Evolutionary conservation across 495 filamentous ascomycete species (phyloP).

Genomic region (Amniculicola lignicola): DNA sequence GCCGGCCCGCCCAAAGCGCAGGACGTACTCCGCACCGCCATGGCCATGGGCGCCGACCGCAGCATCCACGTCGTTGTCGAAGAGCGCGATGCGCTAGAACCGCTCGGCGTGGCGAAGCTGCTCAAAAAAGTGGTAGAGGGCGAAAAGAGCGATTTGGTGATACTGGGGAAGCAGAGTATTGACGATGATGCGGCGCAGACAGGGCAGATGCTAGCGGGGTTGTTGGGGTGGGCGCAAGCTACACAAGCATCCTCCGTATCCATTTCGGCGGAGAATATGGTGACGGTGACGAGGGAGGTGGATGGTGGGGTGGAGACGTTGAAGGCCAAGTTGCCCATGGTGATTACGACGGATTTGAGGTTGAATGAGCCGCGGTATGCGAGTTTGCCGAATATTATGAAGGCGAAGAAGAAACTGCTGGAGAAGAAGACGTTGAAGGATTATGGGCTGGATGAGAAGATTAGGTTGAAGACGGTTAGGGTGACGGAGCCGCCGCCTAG

Average conservation of each 20-base stretch:
- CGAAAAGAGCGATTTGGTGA: constrained; percentile 85
- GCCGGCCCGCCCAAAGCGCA: constrained; percentile 82
- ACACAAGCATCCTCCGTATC: constrained; percentile 84
- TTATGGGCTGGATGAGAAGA: constrained; percentile 65
- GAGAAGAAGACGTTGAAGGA: constrained; percentile 85
- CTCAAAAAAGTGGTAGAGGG: constrained; percentile 70
- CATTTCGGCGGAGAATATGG: constrained; percentile 57
- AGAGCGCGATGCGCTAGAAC: constrained; percentile 66
- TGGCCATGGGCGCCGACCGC: constrained; percentile 98
- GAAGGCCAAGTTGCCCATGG: constrained; percentile 74
- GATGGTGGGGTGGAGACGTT: constrained; percentile 94
- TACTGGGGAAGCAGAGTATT: constrained; percentile 95
- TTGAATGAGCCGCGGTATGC: constrained; percentile 95
- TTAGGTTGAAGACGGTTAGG: constrained; percentile 80
- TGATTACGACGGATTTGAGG: constrained; percentile 91
- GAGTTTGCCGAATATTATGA: constrained; percentile 97
- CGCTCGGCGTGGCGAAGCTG: constrained; percentile 85
- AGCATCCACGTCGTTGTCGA: constrained; percentile 78
- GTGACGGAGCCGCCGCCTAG: constrained; percentile 79
- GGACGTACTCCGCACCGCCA: constrained; percentile 87
- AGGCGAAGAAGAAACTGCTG: constrained; percentile 98
- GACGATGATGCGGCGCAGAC: constrained; percentile 96
- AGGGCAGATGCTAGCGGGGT: constrained; percentile 93
- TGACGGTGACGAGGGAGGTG: constrained; percentile 83
- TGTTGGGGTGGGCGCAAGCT: constrained; percentile 89